Conservation (phyloP, 805 yeast genomes). For the Saccharomycopsis sp. region DNA sequence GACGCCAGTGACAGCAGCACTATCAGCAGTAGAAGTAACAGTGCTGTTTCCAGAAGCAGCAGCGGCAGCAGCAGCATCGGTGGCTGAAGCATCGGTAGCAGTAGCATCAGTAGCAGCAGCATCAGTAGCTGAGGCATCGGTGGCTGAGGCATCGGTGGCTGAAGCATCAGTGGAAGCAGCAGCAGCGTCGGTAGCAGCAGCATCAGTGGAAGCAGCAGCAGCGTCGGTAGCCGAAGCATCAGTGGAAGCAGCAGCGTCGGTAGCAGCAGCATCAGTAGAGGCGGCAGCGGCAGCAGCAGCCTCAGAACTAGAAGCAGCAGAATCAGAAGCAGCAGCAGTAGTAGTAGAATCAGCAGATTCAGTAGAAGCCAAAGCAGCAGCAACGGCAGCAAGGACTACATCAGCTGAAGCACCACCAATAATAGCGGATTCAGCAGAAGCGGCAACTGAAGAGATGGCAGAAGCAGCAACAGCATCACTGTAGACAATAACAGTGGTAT, state of each 20-base stretch:
- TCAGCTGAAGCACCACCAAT: conserved; percentile 10
- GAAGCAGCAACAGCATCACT: conserved; percentile 26
- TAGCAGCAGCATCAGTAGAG: conserved; percentile 22
- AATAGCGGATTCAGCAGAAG: conserved; percentile 10
- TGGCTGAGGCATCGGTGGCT: conserved; percentile 8
- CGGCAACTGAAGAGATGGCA: conserved; percentile 1
- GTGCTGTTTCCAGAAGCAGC: conserved; percentile 7
- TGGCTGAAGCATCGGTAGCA: conserved; percentile 1
- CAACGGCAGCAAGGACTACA: conserved; percentile 23
- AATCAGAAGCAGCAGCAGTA: conserved; percentile 22
- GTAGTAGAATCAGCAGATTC: conserved; percentile 26
- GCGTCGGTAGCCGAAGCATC: conserved; percentile 16
- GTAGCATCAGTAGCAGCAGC: conserved; percentile 27
- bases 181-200: conserved; percentile 6
- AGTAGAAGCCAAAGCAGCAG: conserved; percentile 27
- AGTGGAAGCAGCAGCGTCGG: conserved; percentile 25
- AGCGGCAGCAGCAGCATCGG: conserved; percentile 12
- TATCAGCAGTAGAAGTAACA: conserved; percentile 6
- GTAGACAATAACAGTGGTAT: conserved; percentile 30
- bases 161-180: conserved; percentile 9
- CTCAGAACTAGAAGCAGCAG: conserved; percentile 24
- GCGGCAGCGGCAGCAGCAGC: conserved; percentile 26
- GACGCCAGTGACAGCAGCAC: conserved; percentile 4
- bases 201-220: conserved; percentile 5
- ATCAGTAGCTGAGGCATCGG: conserved; percentile 20